phyloP scores from a whole-genome alignment of 768 basidiomycete genomes.

The Coprinopsis sp. region DNA sequence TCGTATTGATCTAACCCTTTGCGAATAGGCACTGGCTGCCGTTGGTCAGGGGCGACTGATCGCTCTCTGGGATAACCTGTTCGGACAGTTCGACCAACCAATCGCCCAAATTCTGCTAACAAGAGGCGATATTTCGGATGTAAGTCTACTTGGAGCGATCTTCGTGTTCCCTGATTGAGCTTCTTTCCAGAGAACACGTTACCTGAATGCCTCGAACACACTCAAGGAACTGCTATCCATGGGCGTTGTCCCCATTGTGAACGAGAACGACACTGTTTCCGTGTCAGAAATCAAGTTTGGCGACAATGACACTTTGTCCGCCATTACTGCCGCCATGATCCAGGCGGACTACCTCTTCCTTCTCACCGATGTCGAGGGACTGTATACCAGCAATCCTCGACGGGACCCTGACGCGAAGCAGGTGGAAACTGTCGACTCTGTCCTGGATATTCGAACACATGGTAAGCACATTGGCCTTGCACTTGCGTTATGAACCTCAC shows the following conservation, averaged over 20 bases:
- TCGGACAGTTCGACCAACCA: slow-evolving; percentile 88
- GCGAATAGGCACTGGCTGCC: slow-evolving; percentile 80
- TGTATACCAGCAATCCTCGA: slow-evolving; percentile 94
- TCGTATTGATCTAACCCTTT: neutral
- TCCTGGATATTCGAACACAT: slow-evolving; percentile 73
- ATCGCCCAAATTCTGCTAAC: slow-evolving; percentile 95
- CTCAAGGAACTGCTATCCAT: slow-evolving; percentile 86
- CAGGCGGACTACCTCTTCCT: slow-evolving; percentile 97
- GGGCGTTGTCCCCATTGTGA: slow-evolving; percentile 97
- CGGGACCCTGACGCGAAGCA: slow-evolving; percentile 79
- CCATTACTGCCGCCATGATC: slow-evolving; percentile 95
- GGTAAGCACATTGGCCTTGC: slow-evolving; percentile 40
- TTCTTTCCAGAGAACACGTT: slow-evolving; percentile 73
- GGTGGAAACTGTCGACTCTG: slow-evolving; percentile 79
- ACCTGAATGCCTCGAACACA: slow-evolving; percentile 95
- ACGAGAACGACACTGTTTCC: slow-evolving; percentile 98
- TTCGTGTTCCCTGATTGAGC: slow-evolving; percentile 1
- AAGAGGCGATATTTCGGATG: slow-evolving; percentile 95
- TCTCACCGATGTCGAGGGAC: slow-evolving; percentile 91
- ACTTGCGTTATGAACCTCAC: neutral
- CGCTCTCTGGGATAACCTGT: slow-evolving; percentile 95
- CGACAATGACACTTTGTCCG: slow-evolving; percentile 97
- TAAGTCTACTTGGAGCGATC: slow-evolving; percentile 30
- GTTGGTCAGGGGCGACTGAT: slow-evolving; percentile 97
- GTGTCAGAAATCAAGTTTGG: slow-evolving; percentile 99